phyloP scores from a whole-genome alignment of 768 basidiomycete genomes.

The Glaciozyma martinii region DNA sequence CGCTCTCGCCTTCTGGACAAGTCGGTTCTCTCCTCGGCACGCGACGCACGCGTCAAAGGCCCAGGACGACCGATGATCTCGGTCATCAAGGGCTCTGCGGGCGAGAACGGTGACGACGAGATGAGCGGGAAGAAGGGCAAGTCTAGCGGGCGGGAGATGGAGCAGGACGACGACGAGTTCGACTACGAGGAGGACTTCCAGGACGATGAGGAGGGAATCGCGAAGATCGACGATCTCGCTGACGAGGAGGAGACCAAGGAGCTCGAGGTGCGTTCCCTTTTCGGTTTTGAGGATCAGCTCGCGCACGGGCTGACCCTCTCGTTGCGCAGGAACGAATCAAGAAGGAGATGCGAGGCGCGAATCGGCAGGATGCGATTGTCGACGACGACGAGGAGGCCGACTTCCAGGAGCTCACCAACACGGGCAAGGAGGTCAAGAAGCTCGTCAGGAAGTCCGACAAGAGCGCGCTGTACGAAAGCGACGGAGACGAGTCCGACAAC shows the following conservation, averaged over 20 bases:
- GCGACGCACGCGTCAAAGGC: background rate
- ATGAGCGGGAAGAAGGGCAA: conserved; percentile 39
- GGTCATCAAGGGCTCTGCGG: conserved; percentile 4
- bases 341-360: conserved; percentile 28
- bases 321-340: conserved; percentile 24
- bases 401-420: conserved; percentile 50
- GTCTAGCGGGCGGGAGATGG: conserved; percentile 58
- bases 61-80: conserved; percentile 6
- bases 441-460: conserved; percentile 75
- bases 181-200: conserved; percentile 68
- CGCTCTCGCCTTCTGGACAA: conserved; percentile 54
- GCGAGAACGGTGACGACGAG: conserved; percentile 37
- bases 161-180: conserved; percentile 74
- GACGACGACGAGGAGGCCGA: conserved; percentile 50
- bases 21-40: conserved; percentile 37
- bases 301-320: background rate
- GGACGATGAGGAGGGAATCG: conserved; percentile 75
- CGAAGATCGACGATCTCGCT: conserved; percentile 57
- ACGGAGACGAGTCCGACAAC: conserved; percentile 64
- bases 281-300: too few species aligned
- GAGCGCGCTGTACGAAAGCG: conserved; percentile 63
- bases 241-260: conserved; percentile 67
- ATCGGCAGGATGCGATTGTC: conserved; percentile 19
- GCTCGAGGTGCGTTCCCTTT: conserved; percentile 27
- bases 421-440: conserved; percentile 74